Percentiles rank a stretch among this genome's conserved stretches.
These are phyloP conservation scores for Yamadazyma endophytica DNA, from an alignment of 805 yeast species.

Conservation along the genomic window DNA sequence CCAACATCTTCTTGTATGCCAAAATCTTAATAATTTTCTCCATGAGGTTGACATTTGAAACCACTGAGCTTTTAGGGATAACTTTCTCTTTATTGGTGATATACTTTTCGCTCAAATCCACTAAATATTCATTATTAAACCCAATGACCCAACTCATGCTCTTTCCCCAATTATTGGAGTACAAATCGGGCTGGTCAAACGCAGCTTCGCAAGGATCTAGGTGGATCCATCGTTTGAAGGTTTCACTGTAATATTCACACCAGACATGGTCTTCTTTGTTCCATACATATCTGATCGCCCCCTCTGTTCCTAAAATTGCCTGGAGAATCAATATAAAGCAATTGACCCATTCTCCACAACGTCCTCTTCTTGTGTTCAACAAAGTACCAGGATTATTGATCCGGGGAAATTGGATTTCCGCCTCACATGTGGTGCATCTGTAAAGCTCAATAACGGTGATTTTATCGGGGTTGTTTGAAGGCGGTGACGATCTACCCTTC, in stretches of 20 bases:
- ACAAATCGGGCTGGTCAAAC: conserved; percentile 74
- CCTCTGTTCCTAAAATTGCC: conserved; percentile 48
- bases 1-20: conserved; percentile 4
- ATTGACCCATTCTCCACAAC: conserved; percentile 97
- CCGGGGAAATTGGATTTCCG: conserved; percentile 62
- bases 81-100: conserved; percentile 29
- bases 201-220: conserved; percentile 85
- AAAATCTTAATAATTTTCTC: conserved; percentile 26
- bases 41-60: conserved; percentile 39
- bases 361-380: conserved; percentile 60
- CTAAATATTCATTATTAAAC: conserved; percentile 53
- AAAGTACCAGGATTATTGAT: conserved; percentile 65
- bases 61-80: conserved; percentile 35
- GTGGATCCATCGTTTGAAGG: conserved; percentile 74
- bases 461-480: conserved; percentile 38
- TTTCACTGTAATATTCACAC: conserved; percentile 79
- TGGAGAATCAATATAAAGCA: conserved; percentile 68
- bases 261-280: conserved; percentile 93
- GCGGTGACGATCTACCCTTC: conserved; percentile 26
- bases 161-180: conserved; percentile 87
- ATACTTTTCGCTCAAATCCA: conserved; percentile 71
- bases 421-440: conserved; percentile 50
- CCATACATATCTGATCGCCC: conserved; percentile 66
- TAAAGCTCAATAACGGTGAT: conserved; percentile 65
- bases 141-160: conserved; percentile 87